Percentiles rank a stretch among this genome's conserved stretches.
Conservation (phyloP, 805 yeast species). For the Schwanniomyces pseudopolymorphus region DNA sequence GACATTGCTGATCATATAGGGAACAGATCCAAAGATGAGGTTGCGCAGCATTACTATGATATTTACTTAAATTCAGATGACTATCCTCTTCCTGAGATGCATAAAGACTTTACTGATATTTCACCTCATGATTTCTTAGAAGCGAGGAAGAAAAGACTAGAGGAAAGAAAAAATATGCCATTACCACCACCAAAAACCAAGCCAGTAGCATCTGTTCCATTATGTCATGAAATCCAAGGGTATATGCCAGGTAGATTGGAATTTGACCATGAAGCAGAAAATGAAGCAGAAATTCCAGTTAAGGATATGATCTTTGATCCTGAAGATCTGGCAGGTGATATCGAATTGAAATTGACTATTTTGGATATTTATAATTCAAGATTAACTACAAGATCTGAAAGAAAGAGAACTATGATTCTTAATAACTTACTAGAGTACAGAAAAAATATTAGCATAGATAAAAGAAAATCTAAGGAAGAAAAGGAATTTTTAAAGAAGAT, state of each 20-base stretch:
- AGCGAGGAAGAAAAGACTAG: constrained; percentile 67
- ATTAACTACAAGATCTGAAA: constrained; percentile 87
- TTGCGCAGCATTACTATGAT: constrained; percentile 73
- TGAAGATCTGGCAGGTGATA: constrained; percentile 81
- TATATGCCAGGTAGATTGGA: constrained; percentile 98
- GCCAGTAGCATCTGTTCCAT: constrained; percentile 88
- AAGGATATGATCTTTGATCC: constrained; percentile 96
- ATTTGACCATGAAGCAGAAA: constrained; percentile 94
- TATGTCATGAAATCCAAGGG: constrained; percentile 96
- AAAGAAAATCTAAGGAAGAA: constrained; percentile 84
- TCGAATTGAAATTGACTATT: constrained; percentile 83
- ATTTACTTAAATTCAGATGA: constrained; percentile 66
- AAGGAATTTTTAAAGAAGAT: constrained; percentile 74
- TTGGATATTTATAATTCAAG: constrained; percentile 88
- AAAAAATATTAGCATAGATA: constrained; percentile 76
- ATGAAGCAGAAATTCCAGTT: constrained; percentile 91
- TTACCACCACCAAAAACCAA: constrained; percentile 82
- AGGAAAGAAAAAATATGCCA: constrained; percentile 67
- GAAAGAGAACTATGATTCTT: constrained; percentile 76
- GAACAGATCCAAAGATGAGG: constrained; percentile 88
- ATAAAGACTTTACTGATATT: constrained; percentile 59
- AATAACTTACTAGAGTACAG: constrained; percentile 84
- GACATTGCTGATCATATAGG: constrained; percentile 97
- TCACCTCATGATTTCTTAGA: constrained; percentile 69
- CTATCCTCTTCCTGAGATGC: constrained; percentile 89